Evolutionary conservation across 2,329 filamentous ascomycete genomes (phyloP).

Genomic region (Pseudocercospora crystallina): DNA sequence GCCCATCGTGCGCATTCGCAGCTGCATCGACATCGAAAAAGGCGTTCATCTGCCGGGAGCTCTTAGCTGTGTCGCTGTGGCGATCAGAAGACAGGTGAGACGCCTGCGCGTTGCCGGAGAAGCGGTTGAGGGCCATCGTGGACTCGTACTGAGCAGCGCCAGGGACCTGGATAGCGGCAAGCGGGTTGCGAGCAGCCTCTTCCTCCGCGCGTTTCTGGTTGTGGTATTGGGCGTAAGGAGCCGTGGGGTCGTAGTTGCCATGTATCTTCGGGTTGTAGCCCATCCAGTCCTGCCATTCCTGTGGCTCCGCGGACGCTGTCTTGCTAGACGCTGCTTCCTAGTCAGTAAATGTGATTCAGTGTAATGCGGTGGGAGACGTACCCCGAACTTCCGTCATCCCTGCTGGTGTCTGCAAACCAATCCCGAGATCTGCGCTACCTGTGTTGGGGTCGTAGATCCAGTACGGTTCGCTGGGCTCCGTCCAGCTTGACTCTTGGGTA

Average conservation of each 20-base stretch:
- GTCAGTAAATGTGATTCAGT: not conserved
- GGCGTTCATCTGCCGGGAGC: constrained; percentile 81
- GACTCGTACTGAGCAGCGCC: constrained; percentile 56
- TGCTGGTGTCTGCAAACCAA: constrained; percentile 25
- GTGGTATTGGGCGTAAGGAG: constrained; percentile 72
- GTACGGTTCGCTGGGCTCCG: constrained; percentile 33
- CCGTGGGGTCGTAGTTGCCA: constrained; percentile 91
- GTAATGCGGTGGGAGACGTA: not conserved
- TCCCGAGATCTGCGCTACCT: constrained; percentile 20
- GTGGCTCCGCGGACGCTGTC: not conserved
- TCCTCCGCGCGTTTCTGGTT: constrained; percentile 36
- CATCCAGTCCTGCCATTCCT: constrained; percentile 17
- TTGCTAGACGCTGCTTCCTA: constrained; percentile 5
- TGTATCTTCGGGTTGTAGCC: constrained; percentile 97
- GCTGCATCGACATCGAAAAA: constrained; percentile 94
- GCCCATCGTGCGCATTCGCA: constrained; percentile 84
- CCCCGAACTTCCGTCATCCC: too few relatives aligned
- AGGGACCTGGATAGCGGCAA: constrained; percentile 35
- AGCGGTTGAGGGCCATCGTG: constrained; percentile 82
- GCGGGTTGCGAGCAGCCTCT: constrained; percentile 33
- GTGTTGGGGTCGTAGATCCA: constrained; percentile 31
- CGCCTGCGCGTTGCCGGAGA: constrained; percentile 80
- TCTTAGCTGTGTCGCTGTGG: constrained; percentile 85
- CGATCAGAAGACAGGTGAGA: constrained; percentile 67
- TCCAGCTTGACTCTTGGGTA: constrained; percentile 27